Evolutionary conservation across 306 rosid species (phyloP), one percentile per base, ranked within the genome.

Genomic region (Cucurbita pepo): DNA sequence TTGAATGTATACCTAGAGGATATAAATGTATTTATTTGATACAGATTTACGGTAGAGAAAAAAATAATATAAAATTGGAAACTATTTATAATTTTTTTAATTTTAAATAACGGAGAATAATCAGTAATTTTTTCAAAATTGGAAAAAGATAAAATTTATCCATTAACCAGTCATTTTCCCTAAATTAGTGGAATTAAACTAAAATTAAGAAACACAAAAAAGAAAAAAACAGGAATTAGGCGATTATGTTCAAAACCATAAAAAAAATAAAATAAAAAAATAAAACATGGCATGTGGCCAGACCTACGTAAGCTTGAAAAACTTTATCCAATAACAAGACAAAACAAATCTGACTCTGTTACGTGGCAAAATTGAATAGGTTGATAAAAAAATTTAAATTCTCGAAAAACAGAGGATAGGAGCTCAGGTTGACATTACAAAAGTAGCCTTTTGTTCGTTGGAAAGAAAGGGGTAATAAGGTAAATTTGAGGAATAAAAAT

Each of bases 171-270:
- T 66, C 19, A 66, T 44, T 66, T 41, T 45, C 25, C 58, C 58
- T 14, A 69, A 47, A 69, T 69, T 69, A 8, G 73, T 69, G 73
- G 73, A 50, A 34, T 5, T 48, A 69, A 69, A 16, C 25, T 48
- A 69, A 69, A 40, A 67, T 21, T 12, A 47, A 2, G 5, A 67
- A 47, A 12, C 37, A 43, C 16, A 66, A 22, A 11, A 7, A 22
- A 19, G 0, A 13, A 40, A 63, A 15, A 62, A 50, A 50, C 54
- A 50, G 2, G 18, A 50, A 50, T 50, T 12, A 47, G 12, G 3
- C 13, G 36, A 43, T 44, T 6, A 25, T 11, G 9, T 22, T 45
- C 15, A 10, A 67, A 41, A 21, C 36, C 1, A 64, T 11, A 10
- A 41, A 41, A 18, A 1, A 10, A 40, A 18, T 0, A 10, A 64